Percentiles rank a stretch among this genome's conserved stretches.
These are phyloP conservation scores for Leccinum arenicola DNA, from an alignment of 768 basidiomycete species.

Conservation along the genomic window DNA sequence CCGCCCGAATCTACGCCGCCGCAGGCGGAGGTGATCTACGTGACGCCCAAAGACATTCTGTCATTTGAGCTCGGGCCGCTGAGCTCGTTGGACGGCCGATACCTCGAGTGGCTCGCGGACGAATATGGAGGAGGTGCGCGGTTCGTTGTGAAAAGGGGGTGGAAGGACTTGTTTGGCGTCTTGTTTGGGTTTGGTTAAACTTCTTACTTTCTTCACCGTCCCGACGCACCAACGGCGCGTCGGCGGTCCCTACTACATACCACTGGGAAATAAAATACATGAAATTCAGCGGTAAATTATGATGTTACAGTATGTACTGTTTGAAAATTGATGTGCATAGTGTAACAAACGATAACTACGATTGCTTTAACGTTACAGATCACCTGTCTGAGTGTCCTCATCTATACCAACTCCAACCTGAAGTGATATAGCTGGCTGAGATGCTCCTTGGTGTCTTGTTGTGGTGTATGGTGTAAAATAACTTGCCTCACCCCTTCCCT, in stretches of 20 bases:
- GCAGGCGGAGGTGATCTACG: slow-evolving; percentile 35
- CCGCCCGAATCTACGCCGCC: slow-evolving; percentile 1
- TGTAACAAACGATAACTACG: no score
- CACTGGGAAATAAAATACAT: no score
- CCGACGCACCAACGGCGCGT: no score
- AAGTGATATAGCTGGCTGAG: no score
- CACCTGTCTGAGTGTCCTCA: no score
- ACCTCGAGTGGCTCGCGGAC: slow-evolving; percentile 73
- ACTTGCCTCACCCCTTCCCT: not conserved
- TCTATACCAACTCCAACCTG: no score
- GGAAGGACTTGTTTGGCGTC: slow-evolving; percentile 45
- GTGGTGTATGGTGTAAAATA: not conserved
- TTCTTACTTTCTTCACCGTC: not conserved
- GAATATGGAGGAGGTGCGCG: slow-evolving; percentile 54
- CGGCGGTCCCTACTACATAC: no score
- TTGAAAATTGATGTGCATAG: no score
- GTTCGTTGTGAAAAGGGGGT: slow-evolving; percentile 42
- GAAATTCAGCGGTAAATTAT: no score
- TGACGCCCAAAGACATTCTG: slow-evolving; percentile 62
- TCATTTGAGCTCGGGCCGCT: slow-evolving; percentile 73
- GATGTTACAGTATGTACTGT: no score
- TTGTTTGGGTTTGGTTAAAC: slow-evolving; percentile 41
- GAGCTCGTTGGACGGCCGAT: slow-evolving; percentile 67
- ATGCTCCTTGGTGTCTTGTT: no score
- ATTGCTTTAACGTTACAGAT: no score